These are phyloP conservation scores for Houttuynia cordata DNA, from an alignment of 164 flowering plant species.

Conservation along the genomic window DNA sequence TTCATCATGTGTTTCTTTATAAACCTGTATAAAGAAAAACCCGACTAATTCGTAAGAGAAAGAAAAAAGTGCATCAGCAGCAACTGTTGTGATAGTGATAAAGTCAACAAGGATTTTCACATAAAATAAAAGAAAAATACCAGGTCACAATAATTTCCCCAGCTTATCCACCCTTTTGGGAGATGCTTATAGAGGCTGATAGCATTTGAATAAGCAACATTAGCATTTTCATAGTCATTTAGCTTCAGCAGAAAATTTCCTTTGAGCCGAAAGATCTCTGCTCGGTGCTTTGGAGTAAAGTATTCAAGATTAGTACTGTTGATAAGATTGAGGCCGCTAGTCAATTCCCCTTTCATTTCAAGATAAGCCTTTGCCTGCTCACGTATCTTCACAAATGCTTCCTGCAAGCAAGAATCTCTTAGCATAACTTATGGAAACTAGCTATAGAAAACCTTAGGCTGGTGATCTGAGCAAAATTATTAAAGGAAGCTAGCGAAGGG, in stretches of 20 bases:
- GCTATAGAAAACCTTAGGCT: too few species aligned
- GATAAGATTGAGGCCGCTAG: conserved; percentile 88
- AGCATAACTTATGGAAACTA: neutral
- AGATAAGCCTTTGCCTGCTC: conserved; percentile 97
- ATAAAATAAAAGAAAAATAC: conserved; percentile 26
- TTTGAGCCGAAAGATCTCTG: conserved; percentile 84
- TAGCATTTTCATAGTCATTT: conserved; percentile 80
- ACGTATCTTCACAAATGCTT: conserved; percentile 92
- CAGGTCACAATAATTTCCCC: conserved; percentile 99
- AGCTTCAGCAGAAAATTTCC: conserved; percentile 89
- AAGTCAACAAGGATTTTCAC: too few species aligned
- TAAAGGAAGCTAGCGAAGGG: too few species aligned
- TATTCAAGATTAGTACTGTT: conserved; percentile 91
- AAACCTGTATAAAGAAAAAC: conserved; percentile 43
- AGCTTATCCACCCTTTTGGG: conserved; percentile 99
- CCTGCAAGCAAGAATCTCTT: conserved; percentile 32
- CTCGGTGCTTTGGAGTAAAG: conserved; percentile 77
- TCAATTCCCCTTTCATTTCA: conserved; percentile 86
- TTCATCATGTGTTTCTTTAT: conserved; percentile 78
- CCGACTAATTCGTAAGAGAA: neutral
- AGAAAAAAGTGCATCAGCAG: neutral
- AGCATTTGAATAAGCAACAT: conserved; percentile 75
- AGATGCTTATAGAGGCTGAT: conserved; percentile 78
- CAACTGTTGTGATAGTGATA: too few species aligned
- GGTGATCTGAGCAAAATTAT: too few species aligned